Percentiles rank a stretch among this genome's conserved stretches.
Conservation (phyloP, 2,329 filamentous ascomycete species). For the Colletotrichum filicis region DNA sequence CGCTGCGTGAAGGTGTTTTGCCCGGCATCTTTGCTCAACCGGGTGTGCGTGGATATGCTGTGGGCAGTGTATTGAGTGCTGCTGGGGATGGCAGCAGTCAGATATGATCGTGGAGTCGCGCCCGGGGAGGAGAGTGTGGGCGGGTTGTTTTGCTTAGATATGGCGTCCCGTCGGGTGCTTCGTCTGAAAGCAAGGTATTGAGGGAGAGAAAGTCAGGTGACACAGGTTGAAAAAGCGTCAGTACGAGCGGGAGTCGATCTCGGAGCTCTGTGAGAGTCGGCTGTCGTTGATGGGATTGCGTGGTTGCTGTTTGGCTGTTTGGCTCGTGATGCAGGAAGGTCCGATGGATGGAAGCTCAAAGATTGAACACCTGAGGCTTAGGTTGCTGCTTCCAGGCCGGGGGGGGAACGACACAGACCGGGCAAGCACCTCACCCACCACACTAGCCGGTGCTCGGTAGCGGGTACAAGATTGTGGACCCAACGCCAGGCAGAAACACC, state of each 20-base stretch:
- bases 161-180: slow-evolving; percentile 13
- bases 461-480: slow-evolving; percentile 14
- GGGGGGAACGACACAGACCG: slow-evolving; percentile 8
- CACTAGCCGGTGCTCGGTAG: slow-evolving; percentile 7
- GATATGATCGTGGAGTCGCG: slow-evolving; percentile 13
- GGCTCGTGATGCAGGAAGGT: slow-evolving; percentile 44
- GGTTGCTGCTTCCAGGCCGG: slow-evolving; percentile 26
- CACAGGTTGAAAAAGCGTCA: background rate
- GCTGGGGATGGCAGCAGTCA: slow-evolving; percentile 31
- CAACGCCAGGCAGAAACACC: background rate
- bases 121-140: slow-evolving; percentile 17
- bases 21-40: slow-evolving; percentile 68
- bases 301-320: slow-evolving; percentile 31
- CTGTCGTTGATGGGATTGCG: slow-evolving; percentile 22
- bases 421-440: background rate
- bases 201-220: slow-evolving; percentile 17
- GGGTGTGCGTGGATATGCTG: slow-evolving; percentile 19
- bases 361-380: slow-evolving; percentile 38
- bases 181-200: background rate
- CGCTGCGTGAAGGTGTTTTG: slow-evolving; percentile 79
- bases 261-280: slow-evolving; percentile 20
- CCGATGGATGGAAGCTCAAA: slow-evolving; percentile 42
- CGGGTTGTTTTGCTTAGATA: slow-evolving; percentile 24
- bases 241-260: background rate
- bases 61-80: slow-evolving; percentile 24